phyloP scores from a whole-genome alignment of 169 alveolate species.

The Plasmodium vivax region DNA sequence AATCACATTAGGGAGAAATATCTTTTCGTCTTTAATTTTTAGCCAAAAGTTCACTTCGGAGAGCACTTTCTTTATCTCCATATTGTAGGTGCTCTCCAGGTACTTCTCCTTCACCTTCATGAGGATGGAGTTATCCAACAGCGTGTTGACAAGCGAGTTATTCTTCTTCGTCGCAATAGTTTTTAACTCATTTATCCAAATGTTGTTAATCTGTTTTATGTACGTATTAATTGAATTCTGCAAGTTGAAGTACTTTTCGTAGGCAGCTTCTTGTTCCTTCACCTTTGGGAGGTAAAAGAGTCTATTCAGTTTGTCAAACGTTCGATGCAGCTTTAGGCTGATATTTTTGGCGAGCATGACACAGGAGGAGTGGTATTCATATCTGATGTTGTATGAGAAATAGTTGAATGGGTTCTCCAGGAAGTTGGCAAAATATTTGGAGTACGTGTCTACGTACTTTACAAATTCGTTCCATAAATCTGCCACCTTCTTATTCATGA shows the following conservation, averaged over 20 bases:
- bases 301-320: slow-evolving; percentile 26
- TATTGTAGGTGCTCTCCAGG: slow-evolving; percentile 52
- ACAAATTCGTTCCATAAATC: slow-evolving; percentile 63
- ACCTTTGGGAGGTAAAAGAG: slow-evolving; percentile 47
- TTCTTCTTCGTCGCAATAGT: slow-evolving; percentile 50
- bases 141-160: slow-evolving; percentile 52
- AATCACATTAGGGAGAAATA: slow-evolving; percentile 66
- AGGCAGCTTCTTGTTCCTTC: slow-evolving; percentile 52
- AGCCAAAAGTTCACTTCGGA: slow-evolving; percentile 66
- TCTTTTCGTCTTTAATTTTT: slow-evolving; percentile 57
- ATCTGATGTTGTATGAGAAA: slow-evolving; percentile 67
- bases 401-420: slow-evolving; percentile 57
- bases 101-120: slow-evolving; percentile 57
- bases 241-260: slow-evolving; percentile 43
- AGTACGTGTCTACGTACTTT: slow-evolving; percentile 42
- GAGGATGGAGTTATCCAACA: slow-evolving; percentile 57
- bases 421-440: slow-evolving; percentile 58
- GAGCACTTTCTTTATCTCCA: slow-evolving; percentile 49
- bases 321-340: slow-evolving; percentile 31
- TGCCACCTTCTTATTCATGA: slow-evolving; percentile 44
- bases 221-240: slow-evolving; percentile 63
- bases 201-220: slow-evolving; percentile 65
- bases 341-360: slow-evolving; percentile 64
- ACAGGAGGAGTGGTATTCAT: slow-evolving; percentile 75
- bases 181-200: slow-evolving; percentile 68